Percentiles rank a stretch among this genome's conserved stretches.
Conservation (phyloP, 1,139 yeast species). For the Scheffersomyces parashehatae region DNA sequence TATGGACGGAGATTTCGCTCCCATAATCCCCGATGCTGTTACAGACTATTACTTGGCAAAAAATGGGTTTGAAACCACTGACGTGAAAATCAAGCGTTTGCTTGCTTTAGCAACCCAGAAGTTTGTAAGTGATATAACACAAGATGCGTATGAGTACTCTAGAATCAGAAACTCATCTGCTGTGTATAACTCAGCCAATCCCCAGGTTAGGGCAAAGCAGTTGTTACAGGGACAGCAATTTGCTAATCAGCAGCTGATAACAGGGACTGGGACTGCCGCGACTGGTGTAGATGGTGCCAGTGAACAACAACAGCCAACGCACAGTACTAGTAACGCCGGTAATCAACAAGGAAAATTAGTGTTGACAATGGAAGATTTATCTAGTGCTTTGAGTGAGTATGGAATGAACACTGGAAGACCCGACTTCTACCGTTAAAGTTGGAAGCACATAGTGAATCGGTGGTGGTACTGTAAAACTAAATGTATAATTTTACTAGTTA, state of each 20-base stretch:
- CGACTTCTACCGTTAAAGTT: slow-evolving; percentile 74
- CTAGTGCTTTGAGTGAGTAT: slow-evolving; percentile 86
- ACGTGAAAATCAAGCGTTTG: slow-evolving; percentile 76
- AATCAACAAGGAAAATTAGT: slow-evolving; percentile 74
- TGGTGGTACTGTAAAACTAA: no score
- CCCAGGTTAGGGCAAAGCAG: slow-evolving; percentile 83
- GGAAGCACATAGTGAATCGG: neutral
- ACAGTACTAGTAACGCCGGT: slow-evolving; percentile 47
- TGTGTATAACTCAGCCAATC: slow-evolving; percentile 80
- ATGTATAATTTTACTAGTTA: neutral
- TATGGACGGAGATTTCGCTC: slow-evolving; percentile 89
- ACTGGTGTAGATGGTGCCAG: slow-evolving; percentile 38
- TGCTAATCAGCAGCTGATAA: slow-evolving; percentile 46
- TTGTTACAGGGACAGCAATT: slow-evolving; percentile 67
- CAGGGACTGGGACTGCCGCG: slow-evolving; percentile 39
- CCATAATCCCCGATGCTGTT: slow-evolving; percentile 97
- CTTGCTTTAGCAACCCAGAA: slow-evolving; percentile 95
- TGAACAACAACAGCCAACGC: slow-evolving; percentile 34
- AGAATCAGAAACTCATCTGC: slow-evolving; percentile 84
- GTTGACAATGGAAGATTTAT: slow-evolving; percentile 83
- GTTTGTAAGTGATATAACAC: slow-evolving; percentile 90
- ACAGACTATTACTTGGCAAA: slow-evolving; percentile 89
- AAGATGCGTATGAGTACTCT: slow-evolving; percentile 94
- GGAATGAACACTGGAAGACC: slow-evolving; percentile 91
- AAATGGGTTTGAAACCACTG: slow-evolving; percentile 85